Evolutionary conservation across 441 rosid species (phyloP).

Genomic region (Iberis amara): DNA sequence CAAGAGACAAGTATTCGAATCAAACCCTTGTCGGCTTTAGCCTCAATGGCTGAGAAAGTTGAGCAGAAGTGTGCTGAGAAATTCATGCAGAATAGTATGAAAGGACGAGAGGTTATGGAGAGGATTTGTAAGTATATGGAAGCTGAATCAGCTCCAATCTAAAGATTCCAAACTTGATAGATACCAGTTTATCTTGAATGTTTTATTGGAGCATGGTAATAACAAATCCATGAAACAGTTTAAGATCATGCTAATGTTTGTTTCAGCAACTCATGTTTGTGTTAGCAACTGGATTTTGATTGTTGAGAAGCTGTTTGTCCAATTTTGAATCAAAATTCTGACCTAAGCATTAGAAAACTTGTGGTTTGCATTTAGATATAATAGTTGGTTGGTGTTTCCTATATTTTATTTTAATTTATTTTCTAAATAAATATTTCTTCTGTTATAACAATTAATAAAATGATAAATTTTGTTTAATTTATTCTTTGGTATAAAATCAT

Average conservation of each 20-base stretch:
- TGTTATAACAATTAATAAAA: too few relatives aligned
- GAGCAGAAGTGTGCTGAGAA: constrained; percentile 82
- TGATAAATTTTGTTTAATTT: too few relatives aligned
- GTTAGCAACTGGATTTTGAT: constrained; percentile 7
- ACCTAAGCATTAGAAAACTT: too few relatives aligned
- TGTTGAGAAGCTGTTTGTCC: constrained; percentile 8
- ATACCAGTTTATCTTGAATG: background rate
- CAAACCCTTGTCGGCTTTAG: constrained; percentile 79
- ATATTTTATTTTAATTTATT: too few relatives aligned
- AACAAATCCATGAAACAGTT: constrained; percentile 22
- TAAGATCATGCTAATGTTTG: constrained; percentile 2
- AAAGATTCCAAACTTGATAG: constrained; percentile 19
- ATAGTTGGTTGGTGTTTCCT: too few relatives aligned
- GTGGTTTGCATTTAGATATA: too few relatives aligned
- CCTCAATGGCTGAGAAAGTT: constrained; percentile 95
- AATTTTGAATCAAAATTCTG: too few relatives aligned
- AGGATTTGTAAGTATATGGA: constrained; percentile 92
- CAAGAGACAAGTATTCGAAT: constrained; percentile 88
- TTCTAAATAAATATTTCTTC: too few relatives aligned
- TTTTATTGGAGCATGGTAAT: constrained; percentile 23
- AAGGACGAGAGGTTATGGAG: constrained; percentile 96
- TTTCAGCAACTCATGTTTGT: constrained; percentile 11
- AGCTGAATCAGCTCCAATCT: constrained; percentile 67
- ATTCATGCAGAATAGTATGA: constrained; percentile 84
- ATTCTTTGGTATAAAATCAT: too few relatives aligned